Evolutionary conservation across 192 early-diverging fungal genomes (phyloP).

Genomic region (Backusella macrospora): DNA sequence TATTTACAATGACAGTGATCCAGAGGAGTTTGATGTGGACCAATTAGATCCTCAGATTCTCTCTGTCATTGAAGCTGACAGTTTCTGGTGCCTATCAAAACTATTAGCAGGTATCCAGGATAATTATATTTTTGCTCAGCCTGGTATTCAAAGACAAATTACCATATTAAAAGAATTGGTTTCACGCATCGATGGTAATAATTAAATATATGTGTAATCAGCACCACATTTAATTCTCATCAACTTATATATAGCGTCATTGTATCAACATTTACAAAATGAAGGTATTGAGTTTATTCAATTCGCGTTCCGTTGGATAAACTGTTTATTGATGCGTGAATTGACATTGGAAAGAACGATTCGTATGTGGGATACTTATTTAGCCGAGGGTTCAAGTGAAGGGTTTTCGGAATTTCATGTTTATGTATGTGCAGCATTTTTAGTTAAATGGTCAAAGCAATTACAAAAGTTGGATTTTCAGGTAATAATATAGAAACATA

Average conservation of each 20-base stretch:
- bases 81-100: conserved; percentile 96
- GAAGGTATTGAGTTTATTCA: conserved; percentile 98
- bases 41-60: conserved; percentile 57
- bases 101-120: conserved; percentile 98
- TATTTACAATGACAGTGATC: conserved; percentile 54
- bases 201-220: neutral
- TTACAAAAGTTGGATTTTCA: conserved; percentile 90
- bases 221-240: too few species aligned
- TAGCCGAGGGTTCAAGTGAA: conserved; percentile 76
- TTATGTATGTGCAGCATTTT: conserved; percentile 97
- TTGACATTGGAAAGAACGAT: conserved; percentile 83
- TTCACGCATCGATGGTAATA: conserved; percentile 83
- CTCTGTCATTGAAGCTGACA: conserved; percentile 87
- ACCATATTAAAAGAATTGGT: conserved; percentile 88
- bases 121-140: conserved; percentile 97
- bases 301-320: conserved; percentile 99
- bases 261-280: conserved; percentile 80
- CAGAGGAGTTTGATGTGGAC: conserved; percentile 55
- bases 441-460: conserved; percentile 90
- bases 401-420: conserved; percentile 97
- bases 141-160: conserved; percentile 94
- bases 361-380: conserved; percentile 99
- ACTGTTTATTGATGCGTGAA: conserved; percentile 98
- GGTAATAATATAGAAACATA: neutral
- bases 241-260: conserved; percentile 50